phyloP scores from a whole-genome alignment of 2,329 filamentous ascomycete species.

The Fusarium napiforme region DNA sequence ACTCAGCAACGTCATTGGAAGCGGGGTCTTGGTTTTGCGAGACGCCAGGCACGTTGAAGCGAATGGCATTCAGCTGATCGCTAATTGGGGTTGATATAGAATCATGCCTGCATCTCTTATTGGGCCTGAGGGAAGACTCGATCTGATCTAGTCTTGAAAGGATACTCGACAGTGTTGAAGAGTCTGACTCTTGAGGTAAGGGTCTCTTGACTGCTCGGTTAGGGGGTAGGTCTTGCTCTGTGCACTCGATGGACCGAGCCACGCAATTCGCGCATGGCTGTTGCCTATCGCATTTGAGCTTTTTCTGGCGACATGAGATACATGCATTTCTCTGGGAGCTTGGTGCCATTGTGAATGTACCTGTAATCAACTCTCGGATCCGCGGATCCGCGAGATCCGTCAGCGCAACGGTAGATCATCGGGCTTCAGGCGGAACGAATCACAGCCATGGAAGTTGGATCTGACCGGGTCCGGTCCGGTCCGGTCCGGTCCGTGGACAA shows the following conservation, averaged over 20 bases:
- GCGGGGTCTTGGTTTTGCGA: not conserved
- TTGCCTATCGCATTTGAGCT: not conserved
- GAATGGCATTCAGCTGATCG: not conserved
- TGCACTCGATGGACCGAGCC: not conserved
- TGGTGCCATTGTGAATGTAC: not conserved
- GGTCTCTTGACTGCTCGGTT: not conserved
- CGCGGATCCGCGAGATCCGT: not conserved
- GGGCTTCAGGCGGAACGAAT: fast-evolving
- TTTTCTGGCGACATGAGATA: not conserved
- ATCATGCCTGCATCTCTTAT: fast-evolving
- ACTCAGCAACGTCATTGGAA: not conserved
- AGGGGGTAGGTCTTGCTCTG: not conserved
- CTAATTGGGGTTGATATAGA: not conserved
- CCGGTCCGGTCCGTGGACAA: not conserved
- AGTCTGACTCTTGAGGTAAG: not conserved
- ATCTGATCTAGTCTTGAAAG: not conserved
- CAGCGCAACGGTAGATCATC: not conserved
- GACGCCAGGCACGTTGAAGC: not conserved
- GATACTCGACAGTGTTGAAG: not conserved
- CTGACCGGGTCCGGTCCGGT: not conserved
- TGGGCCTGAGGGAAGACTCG: not conserved
- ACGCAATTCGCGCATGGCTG: not conserved
- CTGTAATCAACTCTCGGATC: not conserved
- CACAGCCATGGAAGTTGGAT: not conserved
- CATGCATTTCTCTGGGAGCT: not conserved